phyloP scores from a whole-genome alignment of 2,329 filamentous ascomycete species.

The Diaporthe vaccinii region DNA sequence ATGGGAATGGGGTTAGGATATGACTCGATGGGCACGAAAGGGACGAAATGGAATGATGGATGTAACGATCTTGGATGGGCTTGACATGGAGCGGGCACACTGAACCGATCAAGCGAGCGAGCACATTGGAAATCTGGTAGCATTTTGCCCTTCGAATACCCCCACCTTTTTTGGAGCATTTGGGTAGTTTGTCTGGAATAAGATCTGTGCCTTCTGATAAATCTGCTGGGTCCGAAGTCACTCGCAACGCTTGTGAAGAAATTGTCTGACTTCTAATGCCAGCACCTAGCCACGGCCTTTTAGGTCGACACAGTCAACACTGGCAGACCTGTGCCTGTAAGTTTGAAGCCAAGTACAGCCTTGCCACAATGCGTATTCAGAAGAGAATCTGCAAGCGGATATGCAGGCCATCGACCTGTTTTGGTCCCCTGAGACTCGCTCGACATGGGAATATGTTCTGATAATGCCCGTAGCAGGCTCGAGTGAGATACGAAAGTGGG shows the following conservation, averaged over 20 bases:
- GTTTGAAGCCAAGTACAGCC: background rate
- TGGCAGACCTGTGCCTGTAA: background rate
- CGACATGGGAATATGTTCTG: background rate
- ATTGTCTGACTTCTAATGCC: background rate
- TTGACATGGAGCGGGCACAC: background rate
- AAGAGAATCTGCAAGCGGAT: background rate
- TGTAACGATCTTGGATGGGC: background rate
- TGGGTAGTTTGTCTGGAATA: conserved; percentile 9
- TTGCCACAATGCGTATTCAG: background rate
- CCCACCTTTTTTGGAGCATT: conserved; percentile 18
- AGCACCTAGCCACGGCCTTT: background rate
- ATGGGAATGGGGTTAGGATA: background rate
- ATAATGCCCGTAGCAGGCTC: background rate
- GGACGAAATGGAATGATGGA: conserved; percentile 11
- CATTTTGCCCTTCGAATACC: conserved; percentile 32
- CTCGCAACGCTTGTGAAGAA: background rate
- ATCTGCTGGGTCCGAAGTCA: background rate
- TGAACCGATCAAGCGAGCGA: background rate
- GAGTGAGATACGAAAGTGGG: background rate
- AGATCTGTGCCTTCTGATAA: background rate
- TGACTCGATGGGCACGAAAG: conserved; percentile 16
- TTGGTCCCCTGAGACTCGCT: background rate
- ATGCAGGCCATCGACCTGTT: background rate
- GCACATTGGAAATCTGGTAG: conserved; percentile 18
- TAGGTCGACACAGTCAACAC: background rate